Percentiles rank a stretch among this genome's conserved stretches.
Conservation (phyloP, 2,329 filamentous ascomycete genomes). For the Aspergillus fructus region DNA sequence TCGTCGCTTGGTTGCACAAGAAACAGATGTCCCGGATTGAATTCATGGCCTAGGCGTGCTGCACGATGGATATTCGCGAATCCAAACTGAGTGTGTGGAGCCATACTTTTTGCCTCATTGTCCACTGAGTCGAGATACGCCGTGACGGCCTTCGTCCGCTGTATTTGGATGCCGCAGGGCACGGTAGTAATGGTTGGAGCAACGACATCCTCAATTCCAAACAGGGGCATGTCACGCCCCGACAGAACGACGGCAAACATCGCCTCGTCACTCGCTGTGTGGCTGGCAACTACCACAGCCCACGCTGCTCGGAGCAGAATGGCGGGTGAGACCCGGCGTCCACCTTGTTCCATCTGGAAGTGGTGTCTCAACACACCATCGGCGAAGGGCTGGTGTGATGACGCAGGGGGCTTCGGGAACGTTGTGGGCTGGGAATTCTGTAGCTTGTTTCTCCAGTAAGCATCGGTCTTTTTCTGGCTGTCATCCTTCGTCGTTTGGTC, state of each 20-base stretch:
- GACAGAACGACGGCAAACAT: not conserved
- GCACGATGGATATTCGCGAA: no score
- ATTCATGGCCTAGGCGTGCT: no score
- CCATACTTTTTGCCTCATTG: no score
- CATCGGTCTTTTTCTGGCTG: no score
- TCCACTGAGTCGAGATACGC: no score
- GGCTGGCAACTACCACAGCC: not conserved
- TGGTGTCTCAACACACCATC: not conserved
- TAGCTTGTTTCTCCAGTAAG: not conserved
- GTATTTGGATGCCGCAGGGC: not conserved
- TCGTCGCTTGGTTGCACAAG: no score
- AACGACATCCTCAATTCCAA: not conserved
- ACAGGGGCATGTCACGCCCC: not conserved
- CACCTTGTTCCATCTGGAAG: not conserved
- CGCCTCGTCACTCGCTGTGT: not conserved
- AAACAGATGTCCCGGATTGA: no score
- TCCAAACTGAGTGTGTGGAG: no score
- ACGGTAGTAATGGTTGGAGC: not conserved
- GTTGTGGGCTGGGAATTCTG: not conserved
- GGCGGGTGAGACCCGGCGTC: not conserved
- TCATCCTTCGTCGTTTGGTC: not conserved
- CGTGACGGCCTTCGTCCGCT: not conserved
- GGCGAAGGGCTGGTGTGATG: not conserved
- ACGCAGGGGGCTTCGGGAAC: not conserved
- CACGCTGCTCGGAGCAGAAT: not conserved